Conservation (phyloP, 2,329 filamentous ascomycete species). For the Neurospora crassa region DNA sequence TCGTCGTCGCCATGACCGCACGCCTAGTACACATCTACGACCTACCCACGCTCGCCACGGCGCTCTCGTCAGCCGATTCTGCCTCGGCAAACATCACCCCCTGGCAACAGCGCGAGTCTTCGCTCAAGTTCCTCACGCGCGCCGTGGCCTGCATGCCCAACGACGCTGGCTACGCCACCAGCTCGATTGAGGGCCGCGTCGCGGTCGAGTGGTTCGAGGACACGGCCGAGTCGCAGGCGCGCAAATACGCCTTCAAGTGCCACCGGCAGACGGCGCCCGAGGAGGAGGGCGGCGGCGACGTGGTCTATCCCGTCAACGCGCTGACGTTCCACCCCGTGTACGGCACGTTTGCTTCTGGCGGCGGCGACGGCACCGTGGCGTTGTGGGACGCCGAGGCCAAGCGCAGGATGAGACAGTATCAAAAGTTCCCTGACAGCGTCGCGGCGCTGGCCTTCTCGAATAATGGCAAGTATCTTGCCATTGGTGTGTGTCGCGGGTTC, state of each 20-base stretch:
- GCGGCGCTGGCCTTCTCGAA: constrained; percentile 67
- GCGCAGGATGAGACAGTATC: constrained; percentile 81
- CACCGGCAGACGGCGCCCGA: constrained; percentile 67
- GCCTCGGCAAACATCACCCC: constrained; percentile 50
- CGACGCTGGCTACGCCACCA: constrained; percentile 86
- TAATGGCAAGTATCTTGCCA: constrained; percentile 68
- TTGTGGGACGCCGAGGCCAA: constrained; percentile 90
- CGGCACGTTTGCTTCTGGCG: constrained; percentile 82
- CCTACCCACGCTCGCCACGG: constrained; percentile 53
- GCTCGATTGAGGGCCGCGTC: constrained; percentile 87
- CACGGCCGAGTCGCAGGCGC: constrained; percentile 71
- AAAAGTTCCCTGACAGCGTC: constrained; percentile 70
- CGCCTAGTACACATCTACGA: constrained; percentile 95
- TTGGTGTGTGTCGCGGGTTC: constrained; percentile 78
- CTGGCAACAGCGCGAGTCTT: constrained; percentile 90
- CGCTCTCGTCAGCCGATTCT: constrained; percentile 36
- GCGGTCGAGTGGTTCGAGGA: constrained; percentile 98
- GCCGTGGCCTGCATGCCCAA: constrained; percentile 94
- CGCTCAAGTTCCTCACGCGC: constrained; percentile 90
- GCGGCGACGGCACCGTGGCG: constrained; percentile 84
- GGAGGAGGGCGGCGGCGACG: constrained; percentile 56
- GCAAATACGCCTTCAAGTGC: constrained; percentile 98
- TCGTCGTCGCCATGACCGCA: constrained; percentile 92
- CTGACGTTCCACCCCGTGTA: constrained; percentile 76
- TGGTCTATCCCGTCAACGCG: constrained; percentile 87